Base-by-base conservation (phyloP, 805 yeast genomes). In the Candida krabiensis region DNA sequence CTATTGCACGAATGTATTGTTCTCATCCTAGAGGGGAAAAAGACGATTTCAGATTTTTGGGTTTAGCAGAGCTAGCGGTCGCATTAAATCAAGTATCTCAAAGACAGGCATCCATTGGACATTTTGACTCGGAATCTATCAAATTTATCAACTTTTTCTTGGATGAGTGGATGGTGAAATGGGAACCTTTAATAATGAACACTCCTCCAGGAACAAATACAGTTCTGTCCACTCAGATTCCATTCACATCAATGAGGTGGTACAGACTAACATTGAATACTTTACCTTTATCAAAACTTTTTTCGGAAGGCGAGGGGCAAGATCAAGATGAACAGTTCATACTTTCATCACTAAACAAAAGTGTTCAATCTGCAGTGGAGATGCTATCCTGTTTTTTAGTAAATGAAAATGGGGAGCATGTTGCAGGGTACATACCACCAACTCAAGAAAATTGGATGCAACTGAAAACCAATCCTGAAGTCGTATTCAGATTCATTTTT, bases 181-280 rank as follows among this genome's bases (percentile, higher is more conserved):
- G 50, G 50, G 40, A 32, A 13, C 44, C 30, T 16, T 37, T 33
- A 15, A 25, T 38, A 13, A 18, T 14, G 15, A 14, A 35, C 25
- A 33, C 30, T 11, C 18, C n/a, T n/a, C n/a, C n/a, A n/a, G n/a
- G 33, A 21, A 17, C 17, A 28, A 26, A 34, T n/a, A 14, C 11
- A 7, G 6, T 19, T 6, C 4, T 19, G n/a, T 11, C 22, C 2
- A 38, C 43, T 3, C 46, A 44, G 23, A 41, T 47, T 12, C 51
- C 51, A n/a, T 47, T 44, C 33, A 47, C 51, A 1, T 47, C 51
- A 12, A 41, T 41, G 46, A 25, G 51, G n/a, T 47, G 51, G 51
- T 47, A 47, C 21, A 32, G 37, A 26, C 26, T 47, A 19, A 42
- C 47, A 4, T 25, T 41, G 17, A 41, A 43, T 16, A 31, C 44